A percentile compares a stretch with the other conserved stretches of the same genome.
Conservation (phyloP, 2,329 filamentous ascomycete genomes). For the Sporothrix inflata region DNA sequence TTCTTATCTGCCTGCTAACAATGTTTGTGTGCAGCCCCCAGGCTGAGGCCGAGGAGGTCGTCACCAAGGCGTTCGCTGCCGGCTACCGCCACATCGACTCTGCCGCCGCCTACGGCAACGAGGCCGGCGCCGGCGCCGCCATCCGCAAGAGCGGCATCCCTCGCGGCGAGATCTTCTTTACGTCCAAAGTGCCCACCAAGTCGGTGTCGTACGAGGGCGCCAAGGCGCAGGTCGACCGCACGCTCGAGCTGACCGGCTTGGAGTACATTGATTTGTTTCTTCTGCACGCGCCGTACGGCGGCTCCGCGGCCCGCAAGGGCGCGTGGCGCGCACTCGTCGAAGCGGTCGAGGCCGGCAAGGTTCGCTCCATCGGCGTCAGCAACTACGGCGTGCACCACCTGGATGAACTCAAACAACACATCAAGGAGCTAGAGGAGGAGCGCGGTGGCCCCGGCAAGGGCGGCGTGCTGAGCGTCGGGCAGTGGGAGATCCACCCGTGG, state of each 20-base stretch:
- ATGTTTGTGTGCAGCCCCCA: neutral
- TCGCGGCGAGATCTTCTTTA: conserved; percentile 61
- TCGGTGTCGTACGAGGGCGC: conserved; percentile 45
- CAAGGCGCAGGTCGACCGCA: neutral
- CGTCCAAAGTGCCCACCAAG: conserved; percentile 59
- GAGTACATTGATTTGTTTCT: conserved; percentile 70
- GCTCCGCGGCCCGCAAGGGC: conserved; percentile 57
- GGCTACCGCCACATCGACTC: conserved; percentile 61
- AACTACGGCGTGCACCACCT: conserved; percentile 68
- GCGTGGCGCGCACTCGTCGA: conserved; percentile 68
- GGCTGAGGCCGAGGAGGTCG: conserved; percentile 22
- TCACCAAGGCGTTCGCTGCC: conserved; percentile 46
- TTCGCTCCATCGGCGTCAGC: conserved; percentile 65
- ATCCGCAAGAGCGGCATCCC: conserved; percentile 57
- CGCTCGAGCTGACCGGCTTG: conserved; percentile 50
- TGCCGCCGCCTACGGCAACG: conserved; percentile 67
- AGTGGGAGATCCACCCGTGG: conserved; percentile 92
- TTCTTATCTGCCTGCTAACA: neutral
- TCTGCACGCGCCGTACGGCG: conserved; percentile 65
- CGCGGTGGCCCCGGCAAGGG: conserved; percentile 65
- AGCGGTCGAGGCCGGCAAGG: conserved; percentile 62
- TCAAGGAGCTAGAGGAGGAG: conserved; percentile 63
- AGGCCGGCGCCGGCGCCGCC: conserved; percentile 62
- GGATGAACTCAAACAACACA: conserved; percentile 60
- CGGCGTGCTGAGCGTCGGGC: conserved; percentile 78